Evolutionary conservation across 805 yeast genomes (phyloP).

Genomic region (Myxozyma neglecta): DNA sequence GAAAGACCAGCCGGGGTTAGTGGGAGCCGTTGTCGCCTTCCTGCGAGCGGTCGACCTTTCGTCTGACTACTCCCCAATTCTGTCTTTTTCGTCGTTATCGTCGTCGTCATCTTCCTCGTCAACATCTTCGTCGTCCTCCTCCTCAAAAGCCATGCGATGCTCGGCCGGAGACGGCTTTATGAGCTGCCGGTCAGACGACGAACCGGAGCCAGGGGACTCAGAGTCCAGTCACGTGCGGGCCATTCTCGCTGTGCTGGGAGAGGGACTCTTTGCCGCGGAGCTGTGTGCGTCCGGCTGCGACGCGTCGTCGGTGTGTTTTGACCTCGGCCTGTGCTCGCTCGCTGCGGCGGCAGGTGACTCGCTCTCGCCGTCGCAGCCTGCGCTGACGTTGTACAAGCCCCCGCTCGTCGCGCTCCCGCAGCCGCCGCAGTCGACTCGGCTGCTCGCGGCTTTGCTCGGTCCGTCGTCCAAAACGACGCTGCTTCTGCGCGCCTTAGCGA

Average conservation of each 20-base stretch:
- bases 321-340: conserved; percentile 23
- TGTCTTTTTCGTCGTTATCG: no score
- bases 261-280: conserved; percentile 16
- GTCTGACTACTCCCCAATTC: no score
- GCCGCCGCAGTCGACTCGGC: conserved; percentile 24
- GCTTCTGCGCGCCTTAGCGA: conserved; percentile 28
- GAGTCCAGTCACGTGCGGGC: background rate
- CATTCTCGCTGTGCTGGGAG: conserved; percentile 7
- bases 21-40: no score
- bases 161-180: conserved; percentile 30
- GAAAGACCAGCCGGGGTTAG: no score
- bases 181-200: conserved; percentile 20
- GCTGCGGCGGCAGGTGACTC: background rate
- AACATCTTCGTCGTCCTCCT: background rate
- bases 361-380: background rate
- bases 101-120: background rate
- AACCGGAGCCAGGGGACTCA: background rate
- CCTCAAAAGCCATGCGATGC: conserved; percentile 12
- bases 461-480: conserved; percentile 28
- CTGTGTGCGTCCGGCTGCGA: conserved; percentile 21
- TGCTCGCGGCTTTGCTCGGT: conserved; percentile 26
- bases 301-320: conserved; percentile 16
- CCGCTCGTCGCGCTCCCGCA: conserved; percentile 20
- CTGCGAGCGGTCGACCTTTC: no score
- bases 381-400: conserved; percentile 25